Evolutionary conservation across 1,284 basidiomycete species (phyloP).

Genomic region (Abortiporus biennis): DNA sequence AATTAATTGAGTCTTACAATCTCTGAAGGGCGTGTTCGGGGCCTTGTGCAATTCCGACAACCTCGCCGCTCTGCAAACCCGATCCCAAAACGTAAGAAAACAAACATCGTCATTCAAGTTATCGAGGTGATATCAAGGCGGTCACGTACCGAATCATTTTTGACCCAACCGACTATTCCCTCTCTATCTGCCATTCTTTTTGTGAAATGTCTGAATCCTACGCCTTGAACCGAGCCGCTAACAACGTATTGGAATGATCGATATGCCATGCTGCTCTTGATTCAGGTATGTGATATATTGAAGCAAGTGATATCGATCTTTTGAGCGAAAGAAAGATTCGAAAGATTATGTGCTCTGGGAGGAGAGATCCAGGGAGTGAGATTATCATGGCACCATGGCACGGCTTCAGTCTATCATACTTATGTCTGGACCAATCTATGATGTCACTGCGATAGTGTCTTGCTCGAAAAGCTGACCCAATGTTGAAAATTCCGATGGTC

Average conservation of each 20-base stretch:
- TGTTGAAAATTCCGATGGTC: no score
- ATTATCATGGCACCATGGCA: neutral
- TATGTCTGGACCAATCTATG: neutral
- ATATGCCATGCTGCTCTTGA: constrained; percentile 15
- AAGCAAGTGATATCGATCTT: neutral
- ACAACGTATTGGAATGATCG: constrained; percentile 21
- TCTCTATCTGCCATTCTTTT: constrained; percentile 17
- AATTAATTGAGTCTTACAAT: constrained; percentile 15
- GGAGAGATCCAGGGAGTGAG: neutral
- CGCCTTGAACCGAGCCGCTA: constrained; percentile 24
- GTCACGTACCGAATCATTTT: constrained; percentile 20
- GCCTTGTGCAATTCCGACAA: constrained; percentile 23
- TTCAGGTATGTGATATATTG: neutral
- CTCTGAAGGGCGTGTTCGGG: constrained; percentile 14
- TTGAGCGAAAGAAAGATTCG: neutral
- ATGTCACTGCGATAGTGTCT: neutral
- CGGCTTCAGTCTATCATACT: neutral
- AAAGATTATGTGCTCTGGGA: neutral
- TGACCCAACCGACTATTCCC: constrained; percentile 25
- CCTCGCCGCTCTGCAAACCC: constrained; percentile 17
- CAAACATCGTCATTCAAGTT: neutral
- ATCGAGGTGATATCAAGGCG: neutral
- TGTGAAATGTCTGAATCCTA: constrained; percentile 22
- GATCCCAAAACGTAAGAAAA: neutral
- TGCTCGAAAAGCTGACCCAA: no score